A percentile compares a stretch with the other conserved stretches of the same genome.
These are phyloP conservation scores for Cladophialophora chaetospira DNA, from an alignment of 2,329 filamentous ascomycete genomes.

Conservation along the genomic window DNA sequence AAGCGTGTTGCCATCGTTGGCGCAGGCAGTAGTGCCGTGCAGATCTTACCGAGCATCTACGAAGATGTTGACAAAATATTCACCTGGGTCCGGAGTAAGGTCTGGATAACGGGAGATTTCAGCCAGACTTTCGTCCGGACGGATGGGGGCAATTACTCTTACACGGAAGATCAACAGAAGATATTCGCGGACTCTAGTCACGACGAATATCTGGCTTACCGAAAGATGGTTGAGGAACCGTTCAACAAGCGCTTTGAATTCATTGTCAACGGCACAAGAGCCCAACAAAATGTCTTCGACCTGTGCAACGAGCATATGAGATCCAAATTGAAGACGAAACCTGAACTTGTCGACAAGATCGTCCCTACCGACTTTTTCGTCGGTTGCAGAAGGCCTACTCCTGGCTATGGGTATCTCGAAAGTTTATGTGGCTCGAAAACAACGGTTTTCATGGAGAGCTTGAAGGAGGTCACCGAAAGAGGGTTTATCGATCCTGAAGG, in stretches of 20 bases:
- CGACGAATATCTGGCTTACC: constrained; percentile 13
- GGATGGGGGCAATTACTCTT: constrained; percentile 23
- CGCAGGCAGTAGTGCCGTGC: constrained; percentile 31
- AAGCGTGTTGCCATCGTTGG: constrained; percentile 35
- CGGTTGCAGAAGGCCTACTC: constrained; percentile 45
- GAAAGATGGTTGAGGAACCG: constrained; percentile 25
- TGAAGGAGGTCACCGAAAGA: constrained; percentile 26
- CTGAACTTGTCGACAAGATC: constrained; percentile 45
- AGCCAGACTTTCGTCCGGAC: constrained; percentile 25
- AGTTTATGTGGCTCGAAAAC: constrained; percentile 7
- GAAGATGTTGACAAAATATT: constrained; percentile 37
- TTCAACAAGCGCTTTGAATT: constrained; percentile 23
- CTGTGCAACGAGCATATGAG: not conserved
- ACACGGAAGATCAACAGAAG: constrained; percentile 21
- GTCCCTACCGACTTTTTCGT: constrained; percentile 49
- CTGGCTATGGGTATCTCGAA: constrained; percentile 37
- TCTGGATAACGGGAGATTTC: constrained; percentile 34
- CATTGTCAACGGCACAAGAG: constrained; percentile 8
- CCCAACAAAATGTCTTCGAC: constrained; percentile 9
- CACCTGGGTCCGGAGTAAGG: constrained; percentile 37
- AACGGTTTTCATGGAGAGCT: constrained; percentile 11
- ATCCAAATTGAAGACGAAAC: constrained; percentile 3
- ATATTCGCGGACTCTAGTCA: constrained; percentile 8
- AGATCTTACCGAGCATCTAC: constrained; percentile 42
- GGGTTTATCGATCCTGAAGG: constrained; percentile 9